Evolutionary conservation across 495 filamentous ascomycete genomes (phyloP), one percentile per base, ranked within the genome.

Genomic region (Xylaria curta): DNA sequence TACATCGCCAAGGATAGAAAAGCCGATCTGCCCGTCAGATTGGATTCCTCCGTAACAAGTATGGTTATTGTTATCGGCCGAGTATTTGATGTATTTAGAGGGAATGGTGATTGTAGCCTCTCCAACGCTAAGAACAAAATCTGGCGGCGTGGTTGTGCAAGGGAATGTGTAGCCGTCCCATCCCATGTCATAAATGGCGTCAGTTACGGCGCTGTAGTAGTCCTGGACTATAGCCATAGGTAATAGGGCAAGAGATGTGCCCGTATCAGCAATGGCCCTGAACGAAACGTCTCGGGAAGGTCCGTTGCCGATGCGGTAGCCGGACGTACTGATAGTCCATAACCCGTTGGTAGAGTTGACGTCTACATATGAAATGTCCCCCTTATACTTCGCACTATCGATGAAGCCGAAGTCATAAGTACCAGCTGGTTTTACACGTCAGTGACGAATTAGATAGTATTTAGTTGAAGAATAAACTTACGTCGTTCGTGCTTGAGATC

Each of bases 401-500:
- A 92, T 88, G 78, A 79, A 90, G 47, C 92, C 92, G 75, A 94
- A 94, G 82, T 92, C 90, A 76, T 92, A 93, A 54, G 81, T 85
- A 36, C 92, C 92, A 28, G 89, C 84, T 46, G 78, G 17, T 46
- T 24, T 24, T 42, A 13, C 9, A 19, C 3, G 71, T 76, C 64
- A 75, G 65, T 26, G 53, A 49, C 19, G 8, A 6, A 38, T 12
- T 1, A n/a, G 2, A 21, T 33, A 61, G 21, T 21, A 42, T 59
- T 36, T 10, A 26, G 24, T 13, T 13, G n/a, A 26, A 62, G 40
- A 26, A 44, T 46, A 46, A 12, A 31, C 76, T 28, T 75, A 78
- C 80, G 75, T 40, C 67, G 82, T 69, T 87, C 84, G 77, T 90
- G 86, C 82, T 90, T 91, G 70, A 94, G 82, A 66, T 88, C 84